Conservation (phyloP, 164 flowering plant species). For the Liquidambar formosana region DNA sequence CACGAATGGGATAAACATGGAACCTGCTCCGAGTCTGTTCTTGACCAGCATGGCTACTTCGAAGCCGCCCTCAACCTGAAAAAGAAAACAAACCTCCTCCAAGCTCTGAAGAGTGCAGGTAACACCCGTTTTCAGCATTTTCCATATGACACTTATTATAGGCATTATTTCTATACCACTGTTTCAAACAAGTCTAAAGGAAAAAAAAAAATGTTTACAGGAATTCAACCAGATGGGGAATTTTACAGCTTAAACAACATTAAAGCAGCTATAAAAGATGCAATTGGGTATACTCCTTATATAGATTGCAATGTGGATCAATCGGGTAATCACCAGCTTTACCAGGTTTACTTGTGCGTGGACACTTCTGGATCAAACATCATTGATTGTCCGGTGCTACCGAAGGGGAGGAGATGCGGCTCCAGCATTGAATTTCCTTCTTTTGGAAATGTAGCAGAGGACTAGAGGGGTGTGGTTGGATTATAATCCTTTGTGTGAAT, state of each 20-base stretch:
- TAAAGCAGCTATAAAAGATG: slow-evolving; percentile 29
- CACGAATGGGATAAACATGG: slow-evolving; percentile 59
- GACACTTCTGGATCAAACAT: slow-evolving; percentile 37
- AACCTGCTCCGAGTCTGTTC: slow-evolving; percentile 46
- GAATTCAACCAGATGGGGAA: slow-evolving; percentile 38
- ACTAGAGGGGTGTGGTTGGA: too few species aligned
- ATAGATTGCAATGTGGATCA: slow-evolving; percentile 44
- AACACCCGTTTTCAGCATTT: background rate
- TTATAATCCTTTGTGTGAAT: too few species aligned
- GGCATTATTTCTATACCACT: too few species aligned
- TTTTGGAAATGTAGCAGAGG: slow-evolving; percentile 6
- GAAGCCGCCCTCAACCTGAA: slow-evolving; percentile 31
- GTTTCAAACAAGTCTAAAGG: background rate
- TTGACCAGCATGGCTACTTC: slow-evolving; percentile 41
- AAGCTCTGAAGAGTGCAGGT: slow-evolving; percentile 34
- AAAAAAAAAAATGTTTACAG: slow-evolving; percentile 15
- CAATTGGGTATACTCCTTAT: slow-evolving; percentile 30
- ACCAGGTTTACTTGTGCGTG: slow-evolving; percentile 53
- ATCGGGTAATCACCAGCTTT: slow-evolving; percentile 37
- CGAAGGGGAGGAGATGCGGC: slow-evolving; percentile 26
- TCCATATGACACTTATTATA: too few species aligned
- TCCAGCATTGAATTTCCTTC: slow-evolving; percentile 29
- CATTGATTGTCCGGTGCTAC: slow-evolving; percentile 44
- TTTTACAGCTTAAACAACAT: slow-evolving; percentile 28
- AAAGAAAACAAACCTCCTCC: slow-evolving; percentile 27